Evolutionary conservation across 371 early-diverging fungal species (phyloP), one percentile per base, ranked within the genome.

Genomic region (Dinochytrium kinnereticum): DNA sequence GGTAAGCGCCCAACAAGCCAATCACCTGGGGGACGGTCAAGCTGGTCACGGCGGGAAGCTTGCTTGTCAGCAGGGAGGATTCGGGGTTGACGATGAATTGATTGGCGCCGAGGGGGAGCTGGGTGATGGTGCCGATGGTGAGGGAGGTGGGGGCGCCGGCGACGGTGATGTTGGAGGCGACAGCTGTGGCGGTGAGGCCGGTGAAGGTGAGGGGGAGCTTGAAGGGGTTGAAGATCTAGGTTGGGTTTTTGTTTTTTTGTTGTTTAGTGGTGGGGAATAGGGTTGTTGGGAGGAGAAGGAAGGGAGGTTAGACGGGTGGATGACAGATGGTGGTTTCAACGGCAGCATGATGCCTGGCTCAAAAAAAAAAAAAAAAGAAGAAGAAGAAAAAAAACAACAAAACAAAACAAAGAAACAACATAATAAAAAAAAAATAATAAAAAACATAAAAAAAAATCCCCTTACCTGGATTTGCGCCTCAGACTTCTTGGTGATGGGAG

Each of bases 201-300:
- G 61, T 61, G 61, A 61, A 61, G 61, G 61, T 61, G 61, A 61
- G 61, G 61, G 61, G 61, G 36, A 61, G 61, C 34, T 34, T 30
- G 61, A 61, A 61, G 61, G 61, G 61, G 61, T 61, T 61, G 61
- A 61, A 34, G 61, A 61, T 31, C 61, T 55, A 26, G 21, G 44
- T 44, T 44, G 44, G 19, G 44, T 44, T 44, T 55, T 55, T 55
- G 10, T 49, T 10, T 19, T 55, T 44, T 44, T 44, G 7, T 13
- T 13, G 44, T 44, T 44, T 13, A 19, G 44, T 13, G 19, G 44
- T 13, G 44, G 44, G 19, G 44, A 44, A 44, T 44, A 44, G 44
- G 44, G 44, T 44, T 44, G 44, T 7, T 44, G 19, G 44, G 44
- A 44, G 44, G 44, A 13, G 7, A 19, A 44, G 7, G 44, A 13